Evolutionary conservation across 1,139 yeast species (phyloP).

Genomic region (Taphrina populina): DNA sequence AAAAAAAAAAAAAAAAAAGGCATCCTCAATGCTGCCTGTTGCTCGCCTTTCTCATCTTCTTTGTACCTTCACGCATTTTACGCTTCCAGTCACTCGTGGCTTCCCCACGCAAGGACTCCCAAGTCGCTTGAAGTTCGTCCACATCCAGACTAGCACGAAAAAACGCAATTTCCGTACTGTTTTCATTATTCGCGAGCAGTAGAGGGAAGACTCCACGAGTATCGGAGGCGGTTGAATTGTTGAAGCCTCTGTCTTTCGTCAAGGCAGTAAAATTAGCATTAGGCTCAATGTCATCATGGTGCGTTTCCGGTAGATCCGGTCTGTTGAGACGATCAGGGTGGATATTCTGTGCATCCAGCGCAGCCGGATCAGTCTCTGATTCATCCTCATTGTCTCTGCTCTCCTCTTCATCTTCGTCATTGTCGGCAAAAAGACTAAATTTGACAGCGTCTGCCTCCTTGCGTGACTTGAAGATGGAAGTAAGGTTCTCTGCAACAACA

Average conservation of each 20-base stretch:
- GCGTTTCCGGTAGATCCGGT: neutral
- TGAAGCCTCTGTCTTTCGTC: constrained; percentile 24
- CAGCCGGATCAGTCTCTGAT: neutral
- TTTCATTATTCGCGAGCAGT: constrained; percentile 10
- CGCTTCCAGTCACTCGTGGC: constrained; percentile 32
- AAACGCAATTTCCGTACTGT: constrained; percentile 2
- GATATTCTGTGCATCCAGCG: constrained; percentile 1
- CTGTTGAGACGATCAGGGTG: constrained; percentile 22
- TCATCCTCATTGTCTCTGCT: constrained; percentile 38
- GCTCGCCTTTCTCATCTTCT: constrained; percentile 8
- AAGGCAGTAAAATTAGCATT: constrained; percentile 20
- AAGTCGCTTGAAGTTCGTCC: constrained; percentile 1
- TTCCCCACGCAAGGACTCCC: constrained; percentile 28
- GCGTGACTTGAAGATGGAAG: constrained; percentile 32
- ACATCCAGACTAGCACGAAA: constrained; percentile 1
- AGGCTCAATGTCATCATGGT: neutral
- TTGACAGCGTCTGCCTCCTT: constrained; percentile 56
- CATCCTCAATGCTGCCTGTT: neutral
- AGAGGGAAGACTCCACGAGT: constrained; percentile 16
- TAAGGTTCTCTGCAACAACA: constrained; percentile 10
- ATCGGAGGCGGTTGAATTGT: neutral
- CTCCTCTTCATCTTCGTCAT: constrained; percentile 49
- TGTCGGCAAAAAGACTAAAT: constrained; percentile 65
- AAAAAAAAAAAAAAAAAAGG: neutral
- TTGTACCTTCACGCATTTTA: constrained; percentile 27